Percentiles rank a stretch among this genome's conserved stretches.
phyloP scores from a whole-genome alignment of 352 stramenopile genomes.

The Pythium aquatile region DNA sequence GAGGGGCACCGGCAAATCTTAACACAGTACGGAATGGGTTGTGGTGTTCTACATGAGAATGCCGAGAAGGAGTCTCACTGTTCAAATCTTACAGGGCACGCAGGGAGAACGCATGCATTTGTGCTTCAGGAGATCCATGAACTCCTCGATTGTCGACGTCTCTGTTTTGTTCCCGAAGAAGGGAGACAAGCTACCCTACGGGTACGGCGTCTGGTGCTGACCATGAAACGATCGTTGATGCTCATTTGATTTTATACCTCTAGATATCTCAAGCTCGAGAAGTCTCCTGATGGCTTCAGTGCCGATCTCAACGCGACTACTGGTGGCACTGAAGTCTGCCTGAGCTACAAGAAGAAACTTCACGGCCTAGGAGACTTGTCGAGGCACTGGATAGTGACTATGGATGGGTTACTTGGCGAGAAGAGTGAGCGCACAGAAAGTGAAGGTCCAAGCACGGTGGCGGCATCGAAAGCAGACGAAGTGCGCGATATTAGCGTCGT shows the following conservation, averaged over 20 bases:
- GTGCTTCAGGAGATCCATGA: slow-evolving; percentile 69
- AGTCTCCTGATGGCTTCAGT: slow-evolving; percentile 57
- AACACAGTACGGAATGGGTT: slow-evolving; percentile 49
- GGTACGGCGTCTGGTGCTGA: slow-evolving; percentile 29
- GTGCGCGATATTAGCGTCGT: slow-evolving; percentile 14
- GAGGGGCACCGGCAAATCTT: slow-evolving; percentile 61
- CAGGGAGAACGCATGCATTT: slow-evolving; percentile 82
- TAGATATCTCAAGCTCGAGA: slow-evolving; percentile 80
- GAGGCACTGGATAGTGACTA: not conserved
- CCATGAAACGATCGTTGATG: not conserved
- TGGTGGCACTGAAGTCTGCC: slow-evolving; percentile 67
- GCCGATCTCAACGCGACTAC: slow-evolving; percentile 76
- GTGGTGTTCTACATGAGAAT: not conserved
- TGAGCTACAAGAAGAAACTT: slow-evolving; percentile 73
- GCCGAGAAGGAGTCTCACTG: not conserved
- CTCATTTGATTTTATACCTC: not conserved
- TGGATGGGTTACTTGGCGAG: slow-evolving; percentile 6
- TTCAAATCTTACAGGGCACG: slow-evolving; percentile 45
- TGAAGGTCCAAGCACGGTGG: not conserved
- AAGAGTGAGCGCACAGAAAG: not conserved
- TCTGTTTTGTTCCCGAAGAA: slow-evolving; percentile 78
- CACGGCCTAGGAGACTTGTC: slow-evolving; percentile 9
- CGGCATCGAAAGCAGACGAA: slow-evolving; percentile 18
- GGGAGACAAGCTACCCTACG: slow-evolving; percentile 79
- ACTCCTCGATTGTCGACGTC: slow-evolving; percentile 62